Percentiles rank a stretch among this genome's conserved stretches.
Conservation (phyloP, 441 rosid species). For the Iberis amara region DNA sequence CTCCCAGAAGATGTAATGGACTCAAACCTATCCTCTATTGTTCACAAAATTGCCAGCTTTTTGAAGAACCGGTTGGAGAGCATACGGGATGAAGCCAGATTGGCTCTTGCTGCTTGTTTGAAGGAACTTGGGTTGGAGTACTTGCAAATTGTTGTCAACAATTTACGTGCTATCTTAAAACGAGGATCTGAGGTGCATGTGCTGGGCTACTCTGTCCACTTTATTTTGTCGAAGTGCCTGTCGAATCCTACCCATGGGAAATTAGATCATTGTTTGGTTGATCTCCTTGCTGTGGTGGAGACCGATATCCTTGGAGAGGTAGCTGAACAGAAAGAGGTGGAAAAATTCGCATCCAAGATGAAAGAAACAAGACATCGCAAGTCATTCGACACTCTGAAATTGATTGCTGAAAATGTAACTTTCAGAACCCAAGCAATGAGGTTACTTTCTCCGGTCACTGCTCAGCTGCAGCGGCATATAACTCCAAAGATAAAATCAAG, state of each 20-base stretch:
- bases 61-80: slow-evolving; percentile 67
- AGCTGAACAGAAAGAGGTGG: slow-evolving; percentile 88
- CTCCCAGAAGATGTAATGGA: slow-evolving; percentile 81
- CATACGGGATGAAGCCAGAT: slow-evolving; percentile 75
- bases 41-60: slow-evolving; percentile 68
- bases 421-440: slow-evolving; percentile 63
- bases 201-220: slow-evolving; percentile 72
- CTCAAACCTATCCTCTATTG: slow-evolving; percentile 67
- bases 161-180: slow-evolving; percentile 64
- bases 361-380: slow-evolving; percentile 73
- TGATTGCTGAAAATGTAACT: slow-evolving; percentile 69
- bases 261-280: slow-evolving; percentile 79
- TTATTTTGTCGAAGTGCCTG: slow-evolving; percentile 54
- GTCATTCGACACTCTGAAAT: slow-evolving; percentile 71
- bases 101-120: slow-evolving; percentile 80
- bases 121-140: slow-evolving; percentile 89
- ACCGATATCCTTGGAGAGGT: slow-evolving; percentile 86
- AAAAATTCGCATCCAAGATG: slow-evolving; percentile 80
- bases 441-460: slow-evolving; percentile 61
- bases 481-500: slow-evolving; percentile 64
- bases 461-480: slow-evolving; percentile 57
- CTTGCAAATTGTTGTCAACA: slow-evolving; percentile 59
- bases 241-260: slow-evolving; percentile 42
- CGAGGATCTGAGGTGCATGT: slow-evolving; percentile 90
- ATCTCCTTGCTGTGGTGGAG: slow-evolving; percentile 71